Base-by-base conservation (phyloP, 192 early-diverging fungal genomes). In the Entomortierella chlamydospora region DNA sequence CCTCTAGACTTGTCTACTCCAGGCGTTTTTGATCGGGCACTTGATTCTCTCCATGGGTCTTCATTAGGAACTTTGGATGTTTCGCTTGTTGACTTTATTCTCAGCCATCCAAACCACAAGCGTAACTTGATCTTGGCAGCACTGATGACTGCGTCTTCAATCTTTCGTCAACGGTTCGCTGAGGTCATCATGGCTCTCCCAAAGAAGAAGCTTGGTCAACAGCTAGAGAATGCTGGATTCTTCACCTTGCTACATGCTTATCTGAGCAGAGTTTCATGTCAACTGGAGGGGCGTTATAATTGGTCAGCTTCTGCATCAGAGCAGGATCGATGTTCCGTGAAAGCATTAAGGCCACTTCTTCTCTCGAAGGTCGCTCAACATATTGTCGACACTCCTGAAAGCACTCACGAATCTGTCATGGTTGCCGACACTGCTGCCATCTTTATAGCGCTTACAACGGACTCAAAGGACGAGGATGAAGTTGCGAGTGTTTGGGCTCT, bases 31-130 rank as follows among this genome's bases (percentile, higher is more conserved):
- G 68, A 70, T 22, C 76, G 45, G 13, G 76, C 76, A 17, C 39
- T 60, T 26, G 52, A 66, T 23, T 59, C 62, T 22, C 63, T 79
- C 5, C 68, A 66, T 18, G 29, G 42, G 2, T 49, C 76, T 11
- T 31, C 39, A 9, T 26, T 70, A 25, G 52, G 30, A 2, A 13
- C 31, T 26, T 22, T 66, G 12, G 68, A 79, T 29, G 33, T 61
- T 20, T 65, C 68, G 1, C 57, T 79, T 25, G 76, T 79, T 13
- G 68, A 79, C 8, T 79, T 79, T 31, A 70, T 79, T 34, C 37
- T 79, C 11, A 33, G 41, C 1, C 34, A 79, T 23, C 31, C 52
- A 0, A 70, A 70, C 33, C 26, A 33, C 1, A 57, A 65, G 45
- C 81, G 81, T 30, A 56, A 23, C 37, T 53, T 66, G 37, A 76